These are phyloP conservation scores for Aspergillus incahuasiensis DNA, from an alignment of 495 filamentous ascomycete species.

Conservation along the genomic window DNA sequence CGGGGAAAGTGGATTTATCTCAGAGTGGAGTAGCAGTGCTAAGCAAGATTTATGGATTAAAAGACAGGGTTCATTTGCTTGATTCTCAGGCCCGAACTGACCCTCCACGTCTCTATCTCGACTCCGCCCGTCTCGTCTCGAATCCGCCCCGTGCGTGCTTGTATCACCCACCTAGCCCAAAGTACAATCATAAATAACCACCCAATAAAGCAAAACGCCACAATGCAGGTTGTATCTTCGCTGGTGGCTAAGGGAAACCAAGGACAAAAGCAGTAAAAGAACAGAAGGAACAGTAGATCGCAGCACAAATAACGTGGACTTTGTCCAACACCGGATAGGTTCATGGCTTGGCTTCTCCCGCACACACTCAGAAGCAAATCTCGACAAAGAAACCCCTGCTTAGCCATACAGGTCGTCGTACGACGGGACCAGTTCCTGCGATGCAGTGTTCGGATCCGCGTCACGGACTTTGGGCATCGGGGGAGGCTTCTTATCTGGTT, in stretches of 20 bases:
- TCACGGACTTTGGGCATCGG: conserved; percentile 16
- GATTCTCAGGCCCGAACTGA: background rate
- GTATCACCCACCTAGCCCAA: background rate
- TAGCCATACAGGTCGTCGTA: conserved; percentile 45
- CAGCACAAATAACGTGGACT: background rate
- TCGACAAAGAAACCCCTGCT: conserved; percentile 4
- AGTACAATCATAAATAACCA: conserved; percentile 5
- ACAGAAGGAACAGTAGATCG: background rate
- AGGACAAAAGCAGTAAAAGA: background rate
- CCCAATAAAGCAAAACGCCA: conserved; percentile 13
- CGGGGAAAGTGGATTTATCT: background rate
- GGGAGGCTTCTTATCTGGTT: conserved; percentile 25
- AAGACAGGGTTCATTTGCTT: background rate
- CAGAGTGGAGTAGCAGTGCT: background rate
- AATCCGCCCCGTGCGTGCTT: background rate
- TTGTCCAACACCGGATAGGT: background rate
- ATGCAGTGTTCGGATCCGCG: conserved; percentile 19
- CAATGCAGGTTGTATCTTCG: conserved; percentile 13
- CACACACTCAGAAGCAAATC: background rate
- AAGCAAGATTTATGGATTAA: background rate
- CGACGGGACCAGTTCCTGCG: conserved; percentile 39
- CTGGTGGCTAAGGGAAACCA: background rate
- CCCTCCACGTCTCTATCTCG: background rate
- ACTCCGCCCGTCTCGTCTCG: background rate
- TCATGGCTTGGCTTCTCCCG: background rate